These are phyloP conservation scores for Pyrenopolyporus hunteri DNA, from an alignment of 495 filamentous ascomycete species.

Conservation along the genomic window DNA sequence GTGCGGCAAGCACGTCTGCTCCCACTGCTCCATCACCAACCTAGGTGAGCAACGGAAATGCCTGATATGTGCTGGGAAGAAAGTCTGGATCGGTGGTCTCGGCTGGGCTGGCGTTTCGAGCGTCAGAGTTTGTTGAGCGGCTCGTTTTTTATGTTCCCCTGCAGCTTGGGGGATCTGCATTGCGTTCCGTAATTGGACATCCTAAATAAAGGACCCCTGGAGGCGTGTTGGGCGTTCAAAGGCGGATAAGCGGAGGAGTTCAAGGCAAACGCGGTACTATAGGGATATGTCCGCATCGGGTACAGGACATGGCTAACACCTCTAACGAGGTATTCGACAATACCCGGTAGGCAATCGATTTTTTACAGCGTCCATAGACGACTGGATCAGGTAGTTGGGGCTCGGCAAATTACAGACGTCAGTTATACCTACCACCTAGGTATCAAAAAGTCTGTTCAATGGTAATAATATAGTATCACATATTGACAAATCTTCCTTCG, in stretches of 20 bases:
- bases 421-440: too few relatives aligned
- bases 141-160: not conserved
- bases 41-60: conserved; percentile 53
- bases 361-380: too few relatives aligned
- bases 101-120: conserved; percentile 28
- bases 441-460: too few relatives aligned
- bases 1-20: conserved; percentile 56
- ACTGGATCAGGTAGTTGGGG: too few relatives aligned
- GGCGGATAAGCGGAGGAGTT: conserved; percentile 8
- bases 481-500: too few relatives aligned
- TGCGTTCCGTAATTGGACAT: not conserved
- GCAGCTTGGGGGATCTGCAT: not conserved
- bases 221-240: not conserved
- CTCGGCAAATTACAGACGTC: too few relatives aligned
- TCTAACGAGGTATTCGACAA: too few relatives aligned
- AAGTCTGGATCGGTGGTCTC: conserved; percentile 34
- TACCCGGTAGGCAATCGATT: too few relatives aligned
- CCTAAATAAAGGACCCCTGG: not conserved
- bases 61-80: conserved; percentile 49
- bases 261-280: not conserved
- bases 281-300: not conserved
- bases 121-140: conserved; percentile 12
- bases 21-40: conserved; percentile 55
- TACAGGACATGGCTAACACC: too few relatives aligned
- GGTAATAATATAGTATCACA: too few relatives aligned